Conservation (phyloP, 176 grass and related monocot genomes). For the Triticum aestivum region DNA sequence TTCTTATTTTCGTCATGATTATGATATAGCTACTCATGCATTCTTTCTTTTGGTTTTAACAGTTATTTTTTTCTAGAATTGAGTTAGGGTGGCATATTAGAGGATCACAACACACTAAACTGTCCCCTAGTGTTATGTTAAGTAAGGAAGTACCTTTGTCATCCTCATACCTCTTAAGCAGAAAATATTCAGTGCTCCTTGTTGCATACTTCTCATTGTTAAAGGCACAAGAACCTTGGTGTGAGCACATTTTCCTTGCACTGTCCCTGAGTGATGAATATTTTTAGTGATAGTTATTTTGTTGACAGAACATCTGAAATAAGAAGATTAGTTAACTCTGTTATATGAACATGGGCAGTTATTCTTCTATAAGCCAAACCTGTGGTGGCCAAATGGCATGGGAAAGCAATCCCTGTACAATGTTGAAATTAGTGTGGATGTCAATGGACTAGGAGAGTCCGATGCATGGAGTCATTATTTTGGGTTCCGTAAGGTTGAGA, state of each 20-base stretch:
- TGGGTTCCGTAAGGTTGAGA: conserved; percentile 88
- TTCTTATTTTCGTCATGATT: background rate
- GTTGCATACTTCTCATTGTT: background rate
- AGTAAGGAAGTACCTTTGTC: background rate
- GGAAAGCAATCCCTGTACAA: conserved; percentile 81
- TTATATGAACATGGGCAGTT: conserved; percentile 46
- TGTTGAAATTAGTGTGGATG: conserved; percentile 78
- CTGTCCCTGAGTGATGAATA: background rate
- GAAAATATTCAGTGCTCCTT: conserved; percentile 18
- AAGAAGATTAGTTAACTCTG: conserved; percentile 9
- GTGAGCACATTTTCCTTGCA: background rate
- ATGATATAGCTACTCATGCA: background rate
- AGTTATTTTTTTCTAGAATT: background rate
- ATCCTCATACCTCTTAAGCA: background rate
- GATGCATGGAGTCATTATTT: conserved; percentile 86
- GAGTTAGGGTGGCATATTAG: background rate
- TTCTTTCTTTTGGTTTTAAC: background rate
- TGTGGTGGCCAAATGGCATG: conserved; percentile 99
- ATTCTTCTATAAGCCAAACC: conserved; percentile 96
- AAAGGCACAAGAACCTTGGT: background rate
- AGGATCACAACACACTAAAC: background rate
- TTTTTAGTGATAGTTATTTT: conserved; percentile 1
- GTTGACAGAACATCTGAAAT: background rate
- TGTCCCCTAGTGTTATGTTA: background rate
- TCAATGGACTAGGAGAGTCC: conserved; percentile 83